A percentile compares a stretch with the other conserved stretches of the same genome.
Conservation (phyloP, 495 filamentous ascomycete species). For the Lophiostoma macrostomum region DNA sequence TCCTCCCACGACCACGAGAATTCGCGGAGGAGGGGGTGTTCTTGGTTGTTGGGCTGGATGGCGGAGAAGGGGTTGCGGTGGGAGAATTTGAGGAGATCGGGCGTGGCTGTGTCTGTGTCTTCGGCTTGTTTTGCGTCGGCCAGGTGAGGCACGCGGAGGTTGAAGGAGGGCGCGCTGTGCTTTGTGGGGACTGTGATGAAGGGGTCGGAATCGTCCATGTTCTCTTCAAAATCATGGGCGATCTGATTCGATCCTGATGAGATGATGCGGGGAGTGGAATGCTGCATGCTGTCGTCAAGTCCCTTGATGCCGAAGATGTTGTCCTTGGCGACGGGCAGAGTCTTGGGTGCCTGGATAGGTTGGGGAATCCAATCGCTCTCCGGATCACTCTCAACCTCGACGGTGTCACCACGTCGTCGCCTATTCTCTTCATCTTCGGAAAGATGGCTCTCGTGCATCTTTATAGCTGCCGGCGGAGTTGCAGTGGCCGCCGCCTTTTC, state of each 20-base stretch:
- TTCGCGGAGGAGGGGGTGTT: conserved; percentile 21
- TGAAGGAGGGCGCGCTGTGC: conserved; percentile 4
- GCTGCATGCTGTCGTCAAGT: conserved; percentile 15
- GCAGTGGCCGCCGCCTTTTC: conserved; percentile 4
- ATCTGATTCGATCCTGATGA: neutral
- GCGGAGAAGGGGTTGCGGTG: conserved; percentile 23
- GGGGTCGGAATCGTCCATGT: conserved; percentile 14
- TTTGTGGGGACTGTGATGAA: conserved; percentile 22
- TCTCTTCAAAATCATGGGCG: neutral
- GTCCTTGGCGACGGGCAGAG: conserved; percentile 4
- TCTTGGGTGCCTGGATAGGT: conserved; percentile 11
- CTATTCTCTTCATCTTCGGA: conserved; percentile 32
- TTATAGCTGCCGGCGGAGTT: neutral
- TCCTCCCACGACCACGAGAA: conserved; percentile 32
- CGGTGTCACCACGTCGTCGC: conserved; percentile 7
- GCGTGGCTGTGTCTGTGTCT: neutral
- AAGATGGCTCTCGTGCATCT: neutral
- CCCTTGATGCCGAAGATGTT: conserved; percentile 33
- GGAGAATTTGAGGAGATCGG: conserved; percentile 25
- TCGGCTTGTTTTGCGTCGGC: neutral
- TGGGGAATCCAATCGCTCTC: conserved; percentile 35
- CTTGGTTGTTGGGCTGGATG: conserved; percentile 18
- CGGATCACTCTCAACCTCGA: conserved; percentile 24
- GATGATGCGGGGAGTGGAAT: conserved; percentile 12
- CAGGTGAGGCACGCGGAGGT: neutral